A percentile compares a stretch with the other conserved stretches of the same genome.
Evolutionary conservation across 1,139 yeast genomes (phyloP).

Genomic region (Dujonia santamariae): DNA sequence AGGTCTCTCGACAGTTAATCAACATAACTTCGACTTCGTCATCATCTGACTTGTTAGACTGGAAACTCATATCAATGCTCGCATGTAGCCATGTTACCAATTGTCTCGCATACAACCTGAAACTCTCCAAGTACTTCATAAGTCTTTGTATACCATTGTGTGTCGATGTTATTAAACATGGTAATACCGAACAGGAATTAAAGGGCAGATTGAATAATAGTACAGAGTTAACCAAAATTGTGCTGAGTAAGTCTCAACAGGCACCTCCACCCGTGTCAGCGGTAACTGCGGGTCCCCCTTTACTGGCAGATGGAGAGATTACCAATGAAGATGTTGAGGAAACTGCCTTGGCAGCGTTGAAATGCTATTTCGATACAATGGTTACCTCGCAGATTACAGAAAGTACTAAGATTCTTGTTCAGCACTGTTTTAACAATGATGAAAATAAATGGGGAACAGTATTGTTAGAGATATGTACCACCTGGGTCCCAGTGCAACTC

Average conservation of each 20-base stretch:
- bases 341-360: constrained; percentile 43
- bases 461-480: constrained; percentile 62
- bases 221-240: constrained; percentile 25
- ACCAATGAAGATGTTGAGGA: constrained; percentile 21
- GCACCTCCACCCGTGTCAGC: constrained; percentile 18
- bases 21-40: constrained; percentile 9
- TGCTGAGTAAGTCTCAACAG: too few relatives aligned
- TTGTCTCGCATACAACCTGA: constrained; percentile 42
- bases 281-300: constrained; percentile 9
- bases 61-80: constrained; percentile 47
- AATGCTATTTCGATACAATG: constrained; percentile 48
- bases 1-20: constrained; percentile 37
- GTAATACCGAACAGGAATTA: constrained; percentile 17
- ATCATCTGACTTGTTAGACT: constrained; percentile 41
- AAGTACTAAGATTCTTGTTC: constrained; percentile 44
- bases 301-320: constrained; percentile 14
- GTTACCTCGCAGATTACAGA: constrained; percentile 47
- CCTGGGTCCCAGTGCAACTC: constrained; percentile 86
- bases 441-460: constrained; percentile 50
- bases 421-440: constrained; percentile 24
- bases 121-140: constrained; percentile 35
- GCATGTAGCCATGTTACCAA: constrained; percentile 43
- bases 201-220: constrained; percentile 21
- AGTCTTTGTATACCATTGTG: constrained; percentile 40
- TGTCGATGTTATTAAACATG: constrained; percentile 25